Evolutionary conservation across 371 early-diverging fungal genomes (phyloP).

Genomic region (Coemansia sp.): DNA sequence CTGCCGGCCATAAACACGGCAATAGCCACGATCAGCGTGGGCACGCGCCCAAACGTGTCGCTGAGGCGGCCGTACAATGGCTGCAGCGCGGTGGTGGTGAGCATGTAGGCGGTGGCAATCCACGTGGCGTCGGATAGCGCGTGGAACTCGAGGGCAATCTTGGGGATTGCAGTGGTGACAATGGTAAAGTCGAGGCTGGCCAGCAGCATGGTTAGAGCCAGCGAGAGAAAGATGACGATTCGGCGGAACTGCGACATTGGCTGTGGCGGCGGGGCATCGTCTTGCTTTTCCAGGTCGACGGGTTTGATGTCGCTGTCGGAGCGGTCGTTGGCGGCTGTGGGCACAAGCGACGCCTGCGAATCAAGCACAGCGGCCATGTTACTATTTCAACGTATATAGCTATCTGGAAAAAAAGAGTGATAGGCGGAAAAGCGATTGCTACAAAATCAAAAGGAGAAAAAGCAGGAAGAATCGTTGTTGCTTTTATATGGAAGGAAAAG

Average conservation of each 20-base stretch:
- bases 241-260: slow-evolving; percentile 18
- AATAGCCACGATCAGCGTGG: slow-evolving; percentile 53
- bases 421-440: too few species aligned
- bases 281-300: too few species aligned
- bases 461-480: too few species aligned
- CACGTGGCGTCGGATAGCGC: slow-evolving; percentile 62
- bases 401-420: too few species aligned
- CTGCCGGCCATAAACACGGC: slow-evolving; percentile 56
- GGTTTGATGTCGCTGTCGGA: too few species aligned
- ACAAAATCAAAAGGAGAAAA: too few species aligned
- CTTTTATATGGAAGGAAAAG: too few species aligned
- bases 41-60: slow-evolving; percentile 70
- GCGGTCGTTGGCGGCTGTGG: too few species aligned
- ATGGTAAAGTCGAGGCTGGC: slow-evolving; percentile 38
- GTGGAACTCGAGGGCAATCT: slow-evolving; percentile 54
- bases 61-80: slow-evolving; percentile 67
- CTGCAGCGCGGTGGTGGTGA: slow-evolving; percentile 72
- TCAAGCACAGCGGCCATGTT: too few species aligned
- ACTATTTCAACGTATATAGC: too few species aligned
- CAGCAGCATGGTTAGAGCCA: slow-evolving; percentile 34
- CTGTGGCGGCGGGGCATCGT: too few species aligned
- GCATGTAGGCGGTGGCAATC: slow-evolving; percentile 71
- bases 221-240: slow-evolving; percentile 27
- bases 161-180: slow-evolving; percentile 41
- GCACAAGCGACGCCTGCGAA: too few species aligned